Evolutionary conservation across 2,329 filamentous ascomycete genomes (phyloP).

Genomic region (Cercospora brassicicola): DNA sequence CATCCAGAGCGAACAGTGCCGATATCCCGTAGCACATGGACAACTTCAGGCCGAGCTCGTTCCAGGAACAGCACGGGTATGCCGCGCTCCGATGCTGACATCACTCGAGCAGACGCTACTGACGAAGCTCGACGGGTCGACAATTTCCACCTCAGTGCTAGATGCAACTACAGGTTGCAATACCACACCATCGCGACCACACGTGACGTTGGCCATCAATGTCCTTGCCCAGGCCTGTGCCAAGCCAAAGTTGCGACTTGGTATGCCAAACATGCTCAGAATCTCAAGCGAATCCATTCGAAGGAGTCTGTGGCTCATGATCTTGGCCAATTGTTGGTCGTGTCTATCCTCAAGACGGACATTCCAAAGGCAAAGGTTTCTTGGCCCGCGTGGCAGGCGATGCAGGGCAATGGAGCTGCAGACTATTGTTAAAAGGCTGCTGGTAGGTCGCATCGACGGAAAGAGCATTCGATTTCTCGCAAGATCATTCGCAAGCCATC

Average conservation of each 20-base stretch:
- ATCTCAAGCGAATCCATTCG: background rate
- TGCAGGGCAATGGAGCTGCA: background rate
- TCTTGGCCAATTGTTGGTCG: background rate
- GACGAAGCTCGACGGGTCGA: background rate
- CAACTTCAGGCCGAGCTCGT: background rate
- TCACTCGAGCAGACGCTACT: background rate
- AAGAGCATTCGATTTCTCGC: background rate
- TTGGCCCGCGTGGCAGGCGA: background rate
- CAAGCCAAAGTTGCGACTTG: background rate
- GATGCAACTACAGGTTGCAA: background rate
- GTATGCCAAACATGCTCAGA: background rate
- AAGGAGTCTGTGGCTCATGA: background rate
- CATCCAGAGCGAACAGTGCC: background rate
- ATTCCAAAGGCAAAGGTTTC: background rate
- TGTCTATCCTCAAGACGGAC: background rate
- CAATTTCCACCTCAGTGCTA: background rate
- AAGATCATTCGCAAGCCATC: background rate
- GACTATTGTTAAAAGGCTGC: background rate
- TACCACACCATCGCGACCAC: background rate
- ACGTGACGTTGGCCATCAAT: conserved; percentile 3
- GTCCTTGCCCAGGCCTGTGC: background rate
- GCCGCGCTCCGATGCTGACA: background rate
- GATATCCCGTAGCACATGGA: background rate
- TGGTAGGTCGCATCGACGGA: background rate
- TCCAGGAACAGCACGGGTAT: background rate